Evolutionary conservation across 2,329 filamentous ascomycete genomes (phyloP).

Genomic region (Fusarium brachygibbosum): DNA sequence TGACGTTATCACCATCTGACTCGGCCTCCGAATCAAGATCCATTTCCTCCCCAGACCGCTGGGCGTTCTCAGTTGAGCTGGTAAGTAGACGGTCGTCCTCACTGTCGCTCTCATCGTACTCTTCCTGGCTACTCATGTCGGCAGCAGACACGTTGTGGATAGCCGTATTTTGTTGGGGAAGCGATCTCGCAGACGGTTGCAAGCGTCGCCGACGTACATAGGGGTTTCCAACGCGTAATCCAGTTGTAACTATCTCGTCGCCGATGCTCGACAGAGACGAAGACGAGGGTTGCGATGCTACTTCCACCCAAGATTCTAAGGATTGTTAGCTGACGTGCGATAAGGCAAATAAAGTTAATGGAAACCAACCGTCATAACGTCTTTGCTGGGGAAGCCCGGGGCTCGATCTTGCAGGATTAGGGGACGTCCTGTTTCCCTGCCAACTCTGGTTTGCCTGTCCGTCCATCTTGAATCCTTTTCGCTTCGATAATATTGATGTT

Average conservation of each 20-base stretch:
- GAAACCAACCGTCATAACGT: slow-evolving; percentile 55
- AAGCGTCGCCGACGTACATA: slow-evolving; percentile 71
- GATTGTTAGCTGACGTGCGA: slow-evolving; percentile 28
- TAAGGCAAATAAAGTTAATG: slow-evolving; percentile 3
- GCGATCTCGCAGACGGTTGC: slow-evolving; percentile 51
- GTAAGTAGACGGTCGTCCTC: slow-evolving; percentile 80
- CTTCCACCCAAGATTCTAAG: slow-evolving; percentile 95
- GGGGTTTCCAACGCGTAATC: slow-evolving; percentile 79
- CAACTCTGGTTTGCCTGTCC: slow-evolving; percentile 47
- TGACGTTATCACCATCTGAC: slow-evolving; percentile 79
- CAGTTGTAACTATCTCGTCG: slow-evolving; percentile 92
- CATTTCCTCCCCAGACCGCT: slow-evolving; percentile 56
- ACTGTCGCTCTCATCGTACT: slow-evolving; percentile 93
- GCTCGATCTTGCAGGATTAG: slow-evolving; percentile 49
- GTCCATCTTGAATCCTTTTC: slow-evolving; percentile 46
- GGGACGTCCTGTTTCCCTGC: slow-evolving; percentile 46
- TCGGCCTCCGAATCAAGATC: slow-evolving; percentile 63
- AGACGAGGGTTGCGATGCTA: slow-evolving; percentile 91
- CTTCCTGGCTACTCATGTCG: slow-evolving; percentile 85
- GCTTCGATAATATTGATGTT: slow-evolving; percentile 17
- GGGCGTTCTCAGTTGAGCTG: slow-evolving; percentile 69
- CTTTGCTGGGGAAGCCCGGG: slow-evolving; percentile 52
- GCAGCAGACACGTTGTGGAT: slow-evolving; percentile 59
- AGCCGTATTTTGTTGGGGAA: slow-evolving; percentile 58
- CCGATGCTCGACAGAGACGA: slow-evolving; percentile 88